Evolutionary conservation across 345 rosid genomes (phyloP), one percentile per base, ranked within the genome.

Genomic region (Eucalyptus sp.): DNA sequence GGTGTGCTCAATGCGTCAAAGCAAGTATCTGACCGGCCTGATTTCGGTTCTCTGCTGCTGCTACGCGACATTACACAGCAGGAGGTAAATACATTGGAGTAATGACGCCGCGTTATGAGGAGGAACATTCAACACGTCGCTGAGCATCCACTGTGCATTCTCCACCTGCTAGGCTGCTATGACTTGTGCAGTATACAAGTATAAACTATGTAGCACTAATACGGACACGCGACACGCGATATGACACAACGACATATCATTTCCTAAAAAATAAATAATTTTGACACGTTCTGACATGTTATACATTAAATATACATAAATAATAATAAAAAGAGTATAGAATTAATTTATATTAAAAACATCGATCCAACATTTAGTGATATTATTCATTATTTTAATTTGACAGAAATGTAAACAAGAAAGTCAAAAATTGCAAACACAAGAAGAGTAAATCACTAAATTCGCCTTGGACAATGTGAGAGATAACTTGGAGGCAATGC

Each of bases 281-380:
- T 52, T 2, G 0, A 18, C 1, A 18, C 1, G 1, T 7, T 18
- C 1, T 0, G 0, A 52, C 1, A 52, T 2, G 1, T 52, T 52
- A 52, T 52, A 52, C 4, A 52, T 7, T 18, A 52, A 18, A 2
- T 52, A 18, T 52, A 52, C 7, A 18, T 52, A 52, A 52, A 7
- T 52, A 18, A 1, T 18, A 52, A 52, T 3, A 52, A 52, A 50
- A 1, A 18, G 0, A 52, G 4, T 18, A 52, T 52, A 52, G 0
- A 52, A 3, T 52, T 50, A 50, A 50, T 50, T 50, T 50, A 16
- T 50, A 15, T 16, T 15, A 6, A 51, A 49, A 52, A 18, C 2
- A 18, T 52, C 10, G 7, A 52, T 52, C 58, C 5, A 18, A 52
- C 10, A 1, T 18, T 52, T 18, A 0, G 2, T 52, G 2, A 18